phyloP scores from a whole-genome alignment of 169 alveolate genomes.

The Babesia ovata region DNA sequence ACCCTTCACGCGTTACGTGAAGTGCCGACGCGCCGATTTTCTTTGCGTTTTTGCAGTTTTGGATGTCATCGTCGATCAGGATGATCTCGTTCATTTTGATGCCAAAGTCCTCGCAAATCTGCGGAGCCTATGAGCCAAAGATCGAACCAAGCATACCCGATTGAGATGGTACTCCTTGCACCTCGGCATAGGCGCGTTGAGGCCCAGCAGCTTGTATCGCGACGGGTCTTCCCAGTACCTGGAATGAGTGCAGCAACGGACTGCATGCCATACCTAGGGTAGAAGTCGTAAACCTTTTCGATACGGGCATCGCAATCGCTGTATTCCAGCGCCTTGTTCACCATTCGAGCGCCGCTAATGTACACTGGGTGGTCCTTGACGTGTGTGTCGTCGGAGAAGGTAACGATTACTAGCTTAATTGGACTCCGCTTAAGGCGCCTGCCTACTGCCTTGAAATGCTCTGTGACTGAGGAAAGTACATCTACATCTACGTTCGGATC shows the following conservation, averaged over 20 bases:
- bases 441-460: conserved; percentile 51
- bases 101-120: conserved; percentile 56
- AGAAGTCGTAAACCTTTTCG: conserved; percentile 54
- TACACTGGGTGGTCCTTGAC: conserved; percentile 58
- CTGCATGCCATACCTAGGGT: conserved; percentile 45
- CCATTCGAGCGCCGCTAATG: conserved; percentile 55
- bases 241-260: neutral
- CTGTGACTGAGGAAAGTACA: conserved; percentile 61
- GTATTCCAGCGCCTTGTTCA: conserved; percentile 42
- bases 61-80: conserved; percentile 68
- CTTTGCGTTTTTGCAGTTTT: conserved; percentile 65
- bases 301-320: conserved; percentile 54
- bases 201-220: conserved; percentile 49
- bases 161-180: conserved; percentile 63
- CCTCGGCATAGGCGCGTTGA: conserved; percentile 63
- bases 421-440: conserved; percentile 36
- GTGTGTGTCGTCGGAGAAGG: conserved; percentile 63
- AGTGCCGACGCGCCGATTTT: conserved; percentile 60
- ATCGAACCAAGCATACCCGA: neutral
- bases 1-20: conserved; percentile 58
- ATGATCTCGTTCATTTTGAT: conserved; percentile 57
- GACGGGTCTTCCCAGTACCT: conserved; percentile 63
- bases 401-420: conserved; percentile 38
- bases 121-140: neutral
- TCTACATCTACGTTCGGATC: conserved; percentile 39